Base-by-base conservation (phyloP, 2,329 filamentous ascomycete genomes). In the Talaromyces funiculosus region DNA sequence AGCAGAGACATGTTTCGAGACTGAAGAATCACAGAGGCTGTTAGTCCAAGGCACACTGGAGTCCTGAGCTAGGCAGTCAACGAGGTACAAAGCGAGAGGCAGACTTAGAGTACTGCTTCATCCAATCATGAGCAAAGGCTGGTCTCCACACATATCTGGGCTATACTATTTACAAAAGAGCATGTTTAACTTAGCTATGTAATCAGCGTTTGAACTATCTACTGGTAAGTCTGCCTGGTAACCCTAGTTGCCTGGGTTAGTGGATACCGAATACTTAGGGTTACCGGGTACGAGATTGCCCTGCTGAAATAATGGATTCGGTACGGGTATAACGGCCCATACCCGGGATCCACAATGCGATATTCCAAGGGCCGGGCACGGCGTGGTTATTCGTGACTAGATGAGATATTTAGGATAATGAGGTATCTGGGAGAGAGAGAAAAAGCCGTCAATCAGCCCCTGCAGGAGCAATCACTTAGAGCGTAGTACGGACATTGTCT, bases 291-390 rank as follows among this genome's bases (percentile, higher is more conserved):
- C 45, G 45, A 2, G n/a, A n/a, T n/a, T 14, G 6, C 24, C 14
- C n/a, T 35, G 47, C 26, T 31, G 45, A 10, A 18, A 4, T 6
- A 18, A 49, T 10, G 47, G 29, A 33, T 33, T 5, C 12, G 43
- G 45, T 49, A 49, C 47, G 47, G 47, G n/a, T 51, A 51, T 10
- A 35, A 33, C 47, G 47, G 47, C n/a, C 29, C n/a, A 51, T 51
- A 20, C 26, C 47, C 47, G 47, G n/a, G 29, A 33, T 33, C 47
- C 47, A 33, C 47, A 18, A n/a, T n/a, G n/a, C n/a, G n/a, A n/a
- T n/a, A n/a, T n/a, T n/a, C n/a, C n/a, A n/a, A n/a, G n/a, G n/a
- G n/a, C n/a, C n/a, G n/a, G n/a, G n/a, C n/a, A n/a, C n/a, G n/a
- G n/a, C n/a, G 33, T 33, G 9, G n/a, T 33, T 31, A 33, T 26